These are phyloP conservation scores for Alternaria arbusti DNA, from an alignment of 2,329 filamentous ascomycete species.

Conservation along the genomic window DNA sequence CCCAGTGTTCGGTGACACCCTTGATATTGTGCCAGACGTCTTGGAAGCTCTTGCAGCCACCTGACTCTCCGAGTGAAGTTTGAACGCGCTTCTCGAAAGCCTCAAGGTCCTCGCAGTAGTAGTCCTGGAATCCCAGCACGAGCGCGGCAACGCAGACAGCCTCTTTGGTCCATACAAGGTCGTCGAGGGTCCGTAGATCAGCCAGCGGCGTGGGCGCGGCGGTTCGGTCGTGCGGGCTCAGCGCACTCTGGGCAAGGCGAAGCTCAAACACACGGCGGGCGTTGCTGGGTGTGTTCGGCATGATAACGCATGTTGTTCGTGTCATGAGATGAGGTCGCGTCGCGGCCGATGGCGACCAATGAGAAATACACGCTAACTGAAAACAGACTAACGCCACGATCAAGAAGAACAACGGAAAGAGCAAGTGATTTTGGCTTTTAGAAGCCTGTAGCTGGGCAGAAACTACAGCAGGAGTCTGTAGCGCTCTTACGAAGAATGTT, in stretches of 20 bases:
- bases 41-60: not conserved
- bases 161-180: not conserved
- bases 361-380: not conserved
- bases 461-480: not conserved
- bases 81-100: not conserved
- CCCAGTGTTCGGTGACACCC: not conserved
- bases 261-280: not conserved
- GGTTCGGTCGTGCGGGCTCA: not conserved
- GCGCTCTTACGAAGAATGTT: not conserved
- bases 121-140: not conserved
- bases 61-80: not conserved
- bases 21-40: not conserved
- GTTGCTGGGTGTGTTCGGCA: not conserved
- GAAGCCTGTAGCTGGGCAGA: not conserved
- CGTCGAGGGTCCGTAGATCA: not conserved
- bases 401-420: not conserved
- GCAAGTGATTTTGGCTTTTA: not conserved
- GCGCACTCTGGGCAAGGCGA: not conserved
- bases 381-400: not conserved
- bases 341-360: not conserved
- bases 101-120: not conserved
- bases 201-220: not conserved
- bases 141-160: not conserved
- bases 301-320: not conserved
- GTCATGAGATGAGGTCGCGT: not conserved